A percentile compares a stretch with the other conserved stretches of the same genome.
These are phyloP conservation scores for Hyaloscypha variabilis DNA, from an alignment of 495 filamentous ascomycete species.

Conservation along the genomic window DNA sequence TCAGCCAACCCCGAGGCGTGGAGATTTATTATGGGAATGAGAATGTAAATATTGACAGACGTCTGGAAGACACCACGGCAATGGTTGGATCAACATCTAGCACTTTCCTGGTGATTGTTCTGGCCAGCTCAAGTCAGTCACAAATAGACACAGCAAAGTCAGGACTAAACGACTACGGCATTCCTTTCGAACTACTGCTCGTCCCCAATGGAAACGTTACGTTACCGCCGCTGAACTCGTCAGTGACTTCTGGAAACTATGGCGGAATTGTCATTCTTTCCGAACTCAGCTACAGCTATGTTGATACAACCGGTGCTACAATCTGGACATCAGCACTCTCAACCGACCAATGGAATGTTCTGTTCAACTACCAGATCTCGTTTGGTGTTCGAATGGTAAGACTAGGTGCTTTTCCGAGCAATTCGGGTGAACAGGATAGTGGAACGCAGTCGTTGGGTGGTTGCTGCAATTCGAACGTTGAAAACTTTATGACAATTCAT, in stretches of 20 bases:
- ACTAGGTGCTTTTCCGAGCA: conserved; percentile 57
- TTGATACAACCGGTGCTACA: conserved; percentile 31
- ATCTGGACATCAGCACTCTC: conserved; percentile 60
- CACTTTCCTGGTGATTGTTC: no score
- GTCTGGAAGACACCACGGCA: no score
- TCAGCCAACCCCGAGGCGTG: no score
- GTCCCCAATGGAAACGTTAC: conserved; percentile 54
- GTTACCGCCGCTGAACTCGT: conserved; percentile 54
- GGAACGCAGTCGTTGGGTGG: conserved; percentile 47
- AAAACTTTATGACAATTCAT: conserved; percentile 54
- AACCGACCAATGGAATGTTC: conserved; percentile 54
- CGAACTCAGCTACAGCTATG: conserved; percentile 60
- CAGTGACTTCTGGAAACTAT: conserved; percentile 51
- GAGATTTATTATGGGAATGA: no score
- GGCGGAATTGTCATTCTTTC: conserved; percentile 59
- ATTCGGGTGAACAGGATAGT: no score
- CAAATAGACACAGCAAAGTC: no score
- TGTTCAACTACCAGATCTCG: conserved; percentile 59
- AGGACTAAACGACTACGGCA: conserved; percentile 63
- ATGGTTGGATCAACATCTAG: no score
- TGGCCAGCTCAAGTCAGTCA: no score
- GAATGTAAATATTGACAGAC: no score
- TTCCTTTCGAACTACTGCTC: conserved; percentile 56
- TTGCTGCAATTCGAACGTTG: conserved; percentile 51
- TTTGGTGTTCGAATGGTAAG: conserved; percentile 66